Base-by-base conservation (phyloP, 352 stramenopile genomes). In the Pythium coloratum region DNA sequence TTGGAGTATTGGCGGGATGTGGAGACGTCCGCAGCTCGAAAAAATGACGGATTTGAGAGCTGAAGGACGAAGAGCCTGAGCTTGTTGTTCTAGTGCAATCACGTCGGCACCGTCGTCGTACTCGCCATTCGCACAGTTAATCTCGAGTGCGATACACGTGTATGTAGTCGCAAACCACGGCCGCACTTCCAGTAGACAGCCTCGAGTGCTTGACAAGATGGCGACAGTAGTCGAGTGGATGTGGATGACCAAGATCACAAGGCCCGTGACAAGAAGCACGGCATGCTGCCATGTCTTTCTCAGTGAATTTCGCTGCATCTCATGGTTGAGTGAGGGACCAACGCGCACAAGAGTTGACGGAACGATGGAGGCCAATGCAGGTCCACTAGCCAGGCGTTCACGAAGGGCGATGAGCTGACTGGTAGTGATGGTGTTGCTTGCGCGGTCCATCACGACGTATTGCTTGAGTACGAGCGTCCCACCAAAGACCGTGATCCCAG, bases 1-100 rank as follows among this genome's bases (percentile, higher is more conserved):
- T 12, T 71, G 65, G 20, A 71, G 49, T 4, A 38, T 34, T 10
- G 65, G 30, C 1, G 65, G 65, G 12, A 71, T 30, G 20, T 63
- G 65, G 14, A 71, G 40, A 16, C 59, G 47, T n/a, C 59, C 16
- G 38, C 71, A 78, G n/a, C 69, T 64, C 1, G 71, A 60, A 26
- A 76, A 51, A 2, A 71, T 62, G 0, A 74, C 13, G 2, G 55
- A 30, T 14, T 58, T 58, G n/a, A 71, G 24, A 32, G 13, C n/a
- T 14, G 20, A 36, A 5, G 49, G 32, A 36, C 34, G 6, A 49
- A 18, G 2, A 6, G 16, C 2, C 24, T 20, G 8, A 32, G 24
- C 12, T 18, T 36, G 1, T 3, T 54, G 2, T 24, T 63, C n/a
- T 2, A 63, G 18, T 9, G 20, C 38, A 3, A 6, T 40, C 8